phyloP scores from a whole-genome alignment of 2,329 filamentous ascomycete species.

The Pseudogymnoascus sp. region DNA sequence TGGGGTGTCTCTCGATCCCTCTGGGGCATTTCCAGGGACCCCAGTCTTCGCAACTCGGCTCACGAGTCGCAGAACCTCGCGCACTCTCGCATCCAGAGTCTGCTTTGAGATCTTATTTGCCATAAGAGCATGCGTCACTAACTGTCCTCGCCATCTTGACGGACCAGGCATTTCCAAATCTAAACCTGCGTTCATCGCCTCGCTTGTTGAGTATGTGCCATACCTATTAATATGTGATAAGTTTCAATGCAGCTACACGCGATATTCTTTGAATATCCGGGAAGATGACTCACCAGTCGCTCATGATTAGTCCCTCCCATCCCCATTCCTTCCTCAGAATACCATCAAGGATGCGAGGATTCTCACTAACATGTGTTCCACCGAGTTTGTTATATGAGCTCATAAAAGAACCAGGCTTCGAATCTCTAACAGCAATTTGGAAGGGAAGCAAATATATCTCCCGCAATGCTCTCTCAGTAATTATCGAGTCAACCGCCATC shows the following conservation, averaged over 20 bases:
- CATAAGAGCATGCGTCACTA: constrained; percentile 20
- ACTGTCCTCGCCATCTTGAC: constrained; percentile 31
- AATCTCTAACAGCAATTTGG: constrained; percentile 36
- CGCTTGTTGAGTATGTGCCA: constrained; percentile 4
- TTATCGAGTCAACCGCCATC: constrained; percentile 27
- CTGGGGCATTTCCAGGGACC: constrained; percentile 9
- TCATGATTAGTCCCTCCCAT: constrained; percentile 50
- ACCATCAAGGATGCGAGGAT: constrained; percentile 40
- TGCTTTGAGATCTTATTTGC: constrained; percentile 25
- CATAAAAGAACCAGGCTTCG: constrained; percentile 48
- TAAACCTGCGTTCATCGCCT: constrained; percentile 34
- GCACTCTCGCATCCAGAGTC: constrained; percentile 25
- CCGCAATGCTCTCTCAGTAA: constrained; percentile 31
- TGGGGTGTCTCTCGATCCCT: constrained; percentile 8
- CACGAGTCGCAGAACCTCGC: constrained; percentile 29
- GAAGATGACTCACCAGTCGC: constrained; percentile 42
- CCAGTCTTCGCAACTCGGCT: constrained; percentile 13
- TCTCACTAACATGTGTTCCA: constrained; percentile 48
- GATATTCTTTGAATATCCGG: neutral
- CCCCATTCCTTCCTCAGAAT: constrained; percentile 50
- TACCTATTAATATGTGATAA: constrained; percentile 19
- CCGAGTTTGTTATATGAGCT: constrained; percentile 53
- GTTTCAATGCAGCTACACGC: neutral
- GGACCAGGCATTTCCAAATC: constrained; percentile 42
- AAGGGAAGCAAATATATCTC: constrained; percentile 39